Evolutionary conservation across 108 stramenopile genomes (phyloP), one percentile per base, ranked within the genome.

Genomic region (Cyclotella baltica): DNA sequence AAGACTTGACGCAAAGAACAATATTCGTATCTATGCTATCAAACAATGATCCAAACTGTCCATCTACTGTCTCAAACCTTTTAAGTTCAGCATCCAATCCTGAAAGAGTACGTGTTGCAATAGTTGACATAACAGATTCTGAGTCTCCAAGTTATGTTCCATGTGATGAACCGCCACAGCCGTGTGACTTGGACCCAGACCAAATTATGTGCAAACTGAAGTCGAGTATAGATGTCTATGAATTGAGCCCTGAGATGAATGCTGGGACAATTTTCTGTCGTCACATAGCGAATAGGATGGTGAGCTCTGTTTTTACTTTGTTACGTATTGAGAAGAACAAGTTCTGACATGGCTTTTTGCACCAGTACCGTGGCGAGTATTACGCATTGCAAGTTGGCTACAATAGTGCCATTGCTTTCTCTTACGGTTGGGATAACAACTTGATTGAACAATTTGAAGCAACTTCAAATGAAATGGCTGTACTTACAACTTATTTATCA

Each of bases 181-280:
- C 81, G 1, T 90, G 91, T 59, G 62, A 65, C 0, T 62, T 67
- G 25, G 78, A 87, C 64, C 86, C 85, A 6, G 57, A 77, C 10
- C 86, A 89, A 30, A 55, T 69, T 0, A 63, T 89, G 25, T 93
- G 92, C 58, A 72, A 70, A 50, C 87, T 86, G 37, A 19, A n/a
- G 9, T 43, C 77, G 13, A 78, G 81, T 61, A 75, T 93, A 4
- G 76, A 88, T 51, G 72, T 86, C 28, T 86, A 75, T 46, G 85
- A 87, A 43, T 71, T 87, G 71, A 78, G 81, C 10, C 71, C 88
- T 13, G 46, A 81, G 19, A 27, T 79, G 1, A 80, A 83, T 65
- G 85, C 88, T 3, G 93, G 93, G 13, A 88, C 93, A 23, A 78
- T 83, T 3, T 89, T 83, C 76, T 89, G 87, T 1, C 77, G 91